These are phyloP conservation scores for Pichia sp. DNA, from an alignment of 1,139 yeast species.

Conservation along the genomic window DNA sequence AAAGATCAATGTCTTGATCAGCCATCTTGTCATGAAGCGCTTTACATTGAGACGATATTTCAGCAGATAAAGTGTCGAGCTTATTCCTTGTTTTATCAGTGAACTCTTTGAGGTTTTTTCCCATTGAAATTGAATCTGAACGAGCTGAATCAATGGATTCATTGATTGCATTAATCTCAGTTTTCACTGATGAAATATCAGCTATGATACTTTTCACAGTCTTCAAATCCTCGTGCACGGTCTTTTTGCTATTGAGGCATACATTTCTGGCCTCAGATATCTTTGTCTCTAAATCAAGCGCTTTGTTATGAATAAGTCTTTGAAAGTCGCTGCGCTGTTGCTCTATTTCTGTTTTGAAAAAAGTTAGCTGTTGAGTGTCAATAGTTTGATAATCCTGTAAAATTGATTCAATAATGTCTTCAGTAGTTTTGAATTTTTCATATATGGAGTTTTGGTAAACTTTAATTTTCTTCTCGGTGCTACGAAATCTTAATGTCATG, in stretches of 20 bases:
- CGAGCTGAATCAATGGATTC: no score
- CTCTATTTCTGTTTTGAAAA: conserved; percentile 8
- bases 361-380: conserved; percentile 6
- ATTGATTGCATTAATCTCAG: background rate
- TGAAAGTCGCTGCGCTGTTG: conserved; percentile 7
- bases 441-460: background rate
- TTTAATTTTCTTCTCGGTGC: background rate
- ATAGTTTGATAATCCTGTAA: conserved; percentile 7
- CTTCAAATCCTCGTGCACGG: conserved; percentile 9
- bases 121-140: no score
- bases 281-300: conserved; percentile 10
- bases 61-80: conserved; percentile 15
- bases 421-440: conserved; percentile 2
- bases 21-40: conserved; percentile 14
- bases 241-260: conserved; percentile 4
- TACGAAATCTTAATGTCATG: background rate
- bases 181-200: conserved; percentile 1
- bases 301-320: conserved; percentile 7
- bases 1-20: conserved; percentile 18
- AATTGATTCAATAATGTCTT: conserved; percentile 12
- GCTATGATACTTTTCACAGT: conserved; percentile 3
- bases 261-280: conserved; percentile 2
- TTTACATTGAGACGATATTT: conserved; percentile 13
- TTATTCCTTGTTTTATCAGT: conserved; percentile 6
- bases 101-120: background rate